A percentile compares a stretch with the other conserved stretches of the same genome.
Evolutionary conservation across 176 grass and related monocot genomes (phyloP).

Genomic region (Tuctoria greenei): DNA sequence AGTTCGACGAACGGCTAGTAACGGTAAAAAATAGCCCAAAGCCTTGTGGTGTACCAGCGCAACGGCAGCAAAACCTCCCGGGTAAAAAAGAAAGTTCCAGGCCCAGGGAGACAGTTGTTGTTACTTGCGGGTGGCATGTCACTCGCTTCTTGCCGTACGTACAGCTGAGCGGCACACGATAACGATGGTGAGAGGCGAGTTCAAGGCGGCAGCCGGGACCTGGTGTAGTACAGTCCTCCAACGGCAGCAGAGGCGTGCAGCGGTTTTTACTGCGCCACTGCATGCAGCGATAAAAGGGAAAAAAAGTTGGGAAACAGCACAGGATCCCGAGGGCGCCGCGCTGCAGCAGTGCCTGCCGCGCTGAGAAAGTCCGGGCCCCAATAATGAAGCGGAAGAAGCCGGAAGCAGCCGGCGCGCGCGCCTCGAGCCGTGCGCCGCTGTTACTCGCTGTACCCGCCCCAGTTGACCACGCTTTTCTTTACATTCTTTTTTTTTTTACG

Average conservation of each 20-base stretch:
- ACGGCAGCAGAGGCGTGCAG: not conserved
- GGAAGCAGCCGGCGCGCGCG: slow-evolving; percentile 13
- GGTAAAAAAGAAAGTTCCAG: not conserved
- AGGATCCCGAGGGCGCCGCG: slow-evolving; percentile 50
- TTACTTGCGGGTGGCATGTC: not conserved
- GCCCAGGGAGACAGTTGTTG: not conserved
- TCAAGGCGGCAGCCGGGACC: not conserved
- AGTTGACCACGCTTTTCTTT: too few species aligned
- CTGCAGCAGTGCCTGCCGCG: slow-evolving; percentile 37
- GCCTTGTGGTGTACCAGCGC: not conserved
- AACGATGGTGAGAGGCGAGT: too few species aligned
- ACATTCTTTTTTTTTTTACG: too few species aligned
- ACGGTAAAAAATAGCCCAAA: too few species aligned
- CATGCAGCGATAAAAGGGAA: slow-evolving; percentile 2
- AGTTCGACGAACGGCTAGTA: too few species aligned
- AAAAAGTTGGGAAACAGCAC: slow-evolving; percentile 28
- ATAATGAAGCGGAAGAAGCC: slow-evolving; percentile 39
- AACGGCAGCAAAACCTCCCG: too few species aligned
- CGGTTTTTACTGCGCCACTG: not conserved
- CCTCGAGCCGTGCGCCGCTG: slow-evolving; percentile 63
- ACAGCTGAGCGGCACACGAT: not conserved
- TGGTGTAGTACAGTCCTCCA: not conserved
- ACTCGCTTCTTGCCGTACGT: not conserved
- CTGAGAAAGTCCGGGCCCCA: slow-evolving; percentile 41
- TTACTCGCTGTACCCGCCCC: not conserved